These are phyloP conservation scores for Ciborinia camelliae DNA, from an alignment of 2,329 filamentous ascomycete genomes.

Conservation along the genomic window DNA sequence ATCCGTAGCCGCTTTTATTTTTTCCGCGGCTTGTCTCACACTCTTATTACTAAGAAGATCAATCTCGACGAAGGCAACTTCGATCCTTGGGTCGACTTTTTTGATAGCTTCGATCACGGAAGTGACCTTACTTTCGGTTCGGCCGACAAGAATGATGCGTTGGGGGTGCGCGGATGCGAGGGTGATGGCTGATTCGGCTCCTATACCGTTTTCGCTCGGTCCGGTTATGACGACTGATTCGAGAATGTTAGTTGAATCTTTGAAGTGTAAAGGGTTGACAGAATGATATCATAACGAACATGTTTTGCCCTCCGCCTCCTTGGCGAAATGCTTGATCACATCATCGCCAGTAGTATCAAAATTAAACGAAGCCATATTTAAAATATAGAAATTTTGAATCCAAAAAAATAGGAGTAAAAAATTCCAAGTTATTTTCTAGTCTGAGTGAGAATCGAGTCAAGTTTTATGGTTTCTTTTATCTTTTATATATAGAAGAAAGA, in stretches of 20 bases:
- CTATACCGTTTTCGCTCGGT: slow-evolving; percentile 23
- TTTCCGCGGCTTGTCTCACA: slow-evolving; percentile 41
- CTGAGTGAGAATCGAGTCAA: too few relatives aligned
- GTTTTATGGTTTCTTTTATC: too few relatives aligned
- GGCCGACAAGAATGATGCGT: slow-evolving; percentile 25
- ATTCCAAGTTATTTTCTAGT: neutral
- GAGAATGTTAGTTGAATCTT: neutral
- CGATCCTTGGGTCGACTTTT: slow-evolving; percentile 20
- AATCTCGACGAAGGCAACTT: slow-evolving; percentile 23
- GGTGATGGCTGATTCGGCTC: slow-evolving; percentile 24
- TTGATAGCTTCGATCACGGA: slow-evolving; percentile 24
- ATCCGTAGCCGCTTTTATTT: slow-evolving; percentile 33
- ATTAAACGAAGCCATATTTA: too few relatives aligned
- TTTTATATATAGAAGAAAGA: too few relatives aligned
- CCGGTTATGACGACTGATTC: slow-evolving; percentile 26
- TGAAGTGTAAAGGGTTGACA: fast-evolving
- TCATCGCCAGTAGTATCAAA: neutral
- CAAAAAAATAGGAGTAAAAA: too few relatives aligned
- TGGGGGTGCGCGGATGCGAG: slow-evolving; percentile 29
- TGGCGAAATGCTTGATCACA: neutral
- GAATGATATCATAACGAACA: neutral
- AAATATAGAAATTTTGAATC: too few relatives aligned
- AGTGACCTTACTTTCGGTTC: slow-evolving; percentile 22
- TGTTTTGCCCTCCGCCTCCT: neutral
- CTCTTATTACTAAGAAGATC: slow-evolving; percentile 43